Percentiles rank a stretch among this genome's conserved stretches.
These are phyloP conservation scores for Ceratobasidium sp. DNA, from an alignment of 1,284 basidiomycete genomes.

Conservation along the genomic window DNA sequence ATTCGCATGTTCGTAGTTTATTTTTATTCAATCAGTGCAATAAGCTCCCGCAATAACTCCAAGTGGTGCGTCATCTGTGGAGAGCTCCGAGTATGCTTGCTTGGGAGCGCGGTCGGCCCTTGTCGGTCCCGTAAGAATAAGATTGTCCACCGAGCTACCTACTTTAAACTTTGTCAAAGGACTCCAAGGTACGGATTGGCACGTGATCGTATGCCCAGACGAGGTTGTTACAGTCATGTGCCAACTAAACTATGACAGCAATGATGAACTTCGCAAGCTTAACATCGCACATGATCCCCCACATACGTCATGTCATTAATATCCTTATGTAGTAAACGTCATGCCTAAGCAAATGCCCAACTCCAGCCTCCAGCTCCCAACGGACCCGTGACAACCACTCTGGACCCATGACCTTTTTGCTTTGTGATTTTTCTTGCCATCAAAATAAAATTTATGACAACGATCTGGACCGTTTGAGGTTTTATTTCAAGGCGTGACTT, in stretches of 20 bases:
- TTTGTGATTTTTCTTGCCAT: slow-evolving; percentile 7
- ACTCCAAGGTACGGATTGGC: too few relatives aligned
- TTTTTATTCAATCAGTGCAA: too few relatives aligned
- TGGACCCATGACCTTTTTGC: slow-evolving; percentile 18
- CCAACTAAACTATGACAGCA: slow-evolving; percentile 22
- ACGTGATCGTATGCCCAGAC: too few relatives aligned
- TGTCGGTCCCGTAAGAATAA: too few relatives aligned
- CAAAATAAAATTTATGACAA: background rate
- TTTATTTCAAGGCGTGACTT: slow-evolving; percentile 8
- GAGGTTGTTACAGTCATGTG: slow-evolving; percentile 3
- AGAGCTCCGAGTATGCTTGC: too few relatives aligned
- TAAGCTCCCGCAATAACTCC: too few relatives aligned
- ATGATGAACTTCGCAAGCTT: slow-evolving; percentile 44
- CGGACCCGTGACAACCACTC: slow-evolving; percentile 31
- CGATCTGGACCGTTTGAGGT: slow-evolving; percentile 18
- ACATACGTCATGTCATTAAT: slow-evolving; percentile 30
- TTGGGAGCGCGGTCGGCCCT: too few relatives aligned
- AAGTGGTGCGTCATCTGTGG: too few relatives aligned
- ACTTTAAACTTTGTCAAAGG: too few relatives aligned
- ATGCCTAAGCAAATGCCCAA: slow-evolving; percentile 13
- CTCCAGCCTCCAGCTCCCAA: background rate
- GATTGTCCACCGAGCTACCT: too few relatives aligned
- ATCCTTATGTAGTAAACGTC: slow-evolving; percentile 30
- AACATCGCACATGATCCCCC: slow-evolving; percentile 35
- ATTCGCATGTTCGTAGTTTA: too few relatives aligned